Evolutionary conservation across 2,329 filamentous ascomycete genomes (phyloP).

Genomic region (Pyricularia sp.): DNA sequence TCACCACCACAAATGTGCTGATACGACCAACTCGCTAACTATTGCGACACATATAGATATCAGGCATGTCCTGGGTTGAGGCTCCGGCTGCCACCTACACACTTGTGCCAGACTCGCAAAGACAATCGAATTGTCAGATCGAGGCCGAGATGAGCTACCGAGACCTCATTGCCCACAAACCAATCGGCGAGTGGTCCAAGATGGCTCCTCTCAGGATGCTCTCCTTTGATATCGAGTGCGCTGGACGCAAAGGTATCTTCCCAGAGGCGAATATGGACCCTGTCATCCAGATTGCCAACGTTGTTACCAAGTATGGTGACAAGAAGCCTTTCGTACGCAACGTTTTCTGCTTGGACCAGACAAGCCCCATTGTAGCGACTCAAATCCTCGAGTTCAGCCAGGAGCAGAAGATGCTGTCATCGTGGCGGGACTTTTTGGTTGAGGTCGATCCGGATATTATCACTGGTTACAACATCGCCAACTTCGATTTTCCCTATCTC

Average conservation of each 20-base stretch:
- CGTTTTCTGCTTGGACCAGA: slow-evolving; percentile 88
- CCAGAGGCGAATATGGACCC: slow-evolving; percentile 85
- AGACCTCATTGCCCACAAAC: slow-evolving; percentile 74
- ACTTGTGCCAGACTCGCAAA: slow-evolving; percentile 50
- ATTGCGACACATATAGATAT: slow-evolving; percentile 38
- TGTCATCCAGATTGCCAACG: slow-evolving; percentile 95
- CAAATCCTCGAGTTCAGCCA: slow-evolving; percentile 73
- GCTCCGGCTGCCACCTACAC: slow-evolving; percentile 61
- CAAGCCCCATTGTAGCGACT: slow-evolving; percentile 87
- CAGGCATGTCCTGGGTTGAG: slow-evolving; percentile 97
- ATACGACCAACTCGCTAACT: not conserved
- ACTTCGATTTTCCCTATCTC: slow-evolving; percentile 97
- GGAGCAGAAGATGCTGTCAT: slow-evolving; percentile 82
- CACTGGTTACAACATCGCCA: slow-evolving; percentile 96
- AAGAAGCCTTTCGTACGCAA: slow-evolving; percentile 92
- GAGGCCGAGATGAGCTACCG: slow-evolving; percentile 75
- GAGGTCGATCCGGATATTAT: slow-evolving; percentile 93
- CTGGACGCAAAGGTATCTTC: slow-evolving; percentile 93
- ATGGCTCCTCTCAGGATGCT: slow-evolving; percentile 88
- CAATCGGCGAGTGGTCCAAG: slow-evolving; percentile 92
- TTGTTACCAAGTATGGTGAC: slow-evolving; percentile 90
- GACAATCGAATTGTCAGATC: slow-evolving; percentile 91
- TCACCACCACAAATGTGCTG: not conserved
- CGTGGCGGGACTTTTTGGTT: slow-evolving; percentile 82
- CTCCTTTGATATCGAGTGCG: slow-evolving; percentile 98